Conservation (phyloP, 208 protist species). For the Trypanosoma platydactyli region DNA sequence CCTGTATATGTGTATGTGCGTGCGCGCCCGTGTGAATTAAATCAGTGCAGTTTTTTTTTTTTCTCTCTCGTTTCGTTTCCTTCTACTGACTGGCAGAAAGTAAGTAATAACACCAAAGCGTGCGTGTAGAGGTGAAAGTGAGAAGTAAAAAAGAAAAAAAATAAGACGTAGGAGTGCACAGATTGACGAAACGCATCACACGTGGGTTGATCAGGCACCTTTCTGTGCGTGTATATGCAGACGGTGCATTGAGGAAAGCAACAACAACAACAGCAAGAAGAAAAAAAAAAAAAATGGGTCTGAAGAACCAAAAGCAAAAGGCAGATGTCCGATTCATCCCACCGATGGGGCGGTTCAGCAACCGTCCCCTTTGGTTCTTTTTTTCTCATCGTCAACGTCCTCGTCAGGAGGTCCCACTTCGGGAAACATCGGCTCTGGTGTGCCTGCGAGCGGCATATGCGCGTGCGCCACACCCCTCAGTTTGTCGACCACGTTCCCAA, state of each 20-base stretch:
- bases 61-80: too few relatives aligned
- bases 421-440: conserved; percentile 6
- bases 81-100: not conserved
- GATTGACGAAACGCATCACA: not conserved
- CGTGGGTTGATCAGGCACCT: too few relatives aligned
- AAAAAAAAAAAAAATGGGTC: conserved; percentile 16
- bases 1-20: not conserved
- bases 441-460: conserved; percentile 5
- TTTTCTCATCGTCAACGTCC: not conserved
- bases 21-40: not conserved
- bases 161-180: conserved; percentile 10
- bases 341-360: too few relatives aligned
- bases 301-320: not conserved
- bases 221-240: too few relatives aligned
- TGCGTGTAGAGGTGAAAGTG: not conserved
- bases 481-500: conserved; percentile 57
- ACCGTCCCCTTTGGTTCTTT: not conserved
- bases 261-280: not conserved
- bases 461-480: not conserved
- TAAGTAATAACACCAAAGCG: not conserved
- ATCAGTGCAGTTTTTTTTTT: too few relatives aligned
- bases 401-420: not conserved
- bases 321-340: not conserved
- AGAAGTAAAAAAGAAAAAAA: conserved; percentile 3
- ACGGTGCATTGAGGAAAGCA: not conserved